A percentile compares a stretch with the other conserved stretches of the same genome.
phyloP scores from a whole-genome alignment of 345 rosid genomes.

The Hibiscus tridactylites region DNA sequence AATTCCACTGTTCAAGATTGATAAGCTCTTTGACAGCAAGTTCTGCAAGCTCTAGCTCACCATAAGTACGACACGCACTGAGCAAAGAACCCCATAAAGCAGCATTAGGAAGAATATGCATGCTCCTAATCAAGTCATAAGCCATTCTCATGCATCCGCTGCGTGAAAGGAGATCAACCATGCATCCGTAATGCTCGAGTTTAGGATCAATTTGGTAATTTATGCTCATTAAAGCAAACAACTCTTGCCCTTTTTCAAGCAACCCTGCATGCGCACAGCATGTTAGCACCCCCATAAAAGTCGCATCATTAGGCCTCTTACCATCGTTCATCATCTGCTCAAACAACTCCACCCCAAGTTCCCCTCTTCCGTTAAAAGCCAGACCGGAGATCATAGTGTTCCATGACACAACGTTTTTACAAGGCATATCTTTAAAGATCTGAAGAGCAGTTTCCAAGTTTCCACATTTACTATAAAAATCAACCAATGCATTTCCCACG shows the following conservation, averaged over 20 bases:
- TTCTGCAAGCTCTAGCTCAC: slow-evolving; percentile 49
- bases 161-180: slow-evolving; percentile 72
- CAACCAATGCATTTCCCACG: slow-evolving; percentile 58
- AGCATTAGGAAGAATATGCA: slow-evolving; percentile 42
- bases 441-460: slow-evolving; percentile 35
- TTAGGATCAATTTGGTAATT: slow-evolving; percentile 36
- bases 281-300: slow-evolving; percentile 46
- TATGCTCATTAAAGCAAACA: slow-evolving; percentile 43
- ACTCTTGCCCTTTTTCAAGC: slow-evolving; percentile 38
- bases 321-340: slow-evolving; percentile 43
- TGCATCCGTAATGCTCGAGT: slow-evolving; percentile 57
- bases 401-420: slow-evolving; percentile 54
- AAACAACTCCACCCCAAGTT: slow-evolving; percentile 42
- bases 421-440: slow-evolving; percentile 37
- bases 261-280: slow-evolving; percentile 60
- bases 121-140: slow-evolving; percentile 43
- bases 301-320: slow-evolving; percentile 39
- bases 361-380: slow-evolving; percentile 53
- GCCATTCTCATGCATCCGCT: slow-evolving; percentile 47
- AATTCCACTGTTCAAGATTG: slow-evolving; percentile 51
- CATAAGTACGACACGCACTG: slow-evolving; percentile 58
- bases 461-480: slow-evolving; percentile 58
- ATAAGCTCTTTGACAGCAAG: slow-evolving; percentile 47
- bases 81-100: slow-evolving; percentile 66
- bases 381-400: slow-evolving; percentile 59